Percentiles rank a stretch among this genome's conserved stretches.
Conservation (phyloP, 192 early-diverging fungal species). For the Rhizophagus sp. region DNA sequence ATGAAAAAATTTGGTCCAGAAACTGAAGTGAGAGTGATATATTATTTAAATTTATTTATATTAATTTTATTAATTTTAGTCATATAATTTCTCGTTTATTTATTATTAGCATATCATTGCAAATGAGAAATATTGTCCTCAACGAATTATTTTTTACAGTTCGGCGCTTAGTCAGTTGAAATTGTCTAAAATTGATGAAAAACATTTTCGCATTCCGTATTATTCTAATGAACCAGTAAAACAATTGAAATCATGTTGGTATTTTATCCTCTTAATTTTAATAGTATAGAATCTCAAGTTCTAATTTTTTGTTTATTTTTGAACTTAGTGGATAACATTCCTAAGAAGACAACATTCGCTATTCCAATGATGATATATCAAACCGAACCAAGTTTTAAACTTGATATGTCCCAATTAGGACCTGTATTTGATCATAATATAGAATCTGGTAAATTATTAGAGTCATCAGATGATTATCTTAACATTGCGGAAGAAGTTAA, state of each 20-base stretch:
- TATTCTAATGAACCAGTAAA: constrained; percentile 49
- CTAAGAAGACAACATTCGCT: constrained; percentile 29
- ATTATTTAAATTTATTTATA: neutral
- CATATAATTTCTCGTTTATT: neutral
- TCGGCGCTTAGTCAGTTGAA: constrained; percentile 65
- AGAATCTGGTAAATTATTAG: constrained; percentile 24
- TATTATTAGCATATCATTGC: constrained; percentile 68
- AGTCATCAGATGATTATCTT: constrained; percentile 41
- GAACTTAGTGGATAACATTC: neutral
- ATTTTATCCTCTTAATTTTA: neutral
- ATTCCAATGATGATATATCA: constrained; percentile 54
- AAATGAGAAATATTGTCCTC: constrained; percentile 60
- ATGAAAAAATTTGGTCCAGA: constrained; percentile 67
- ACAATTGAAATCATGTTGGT: constrained; percentile 32
- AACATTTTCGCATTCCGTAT: constrained; percentile 73
- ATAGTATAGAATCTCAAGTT: neutral
- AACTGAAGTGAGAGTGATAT: constrained; percentile 49
- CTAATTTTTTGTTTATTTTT: neutral
- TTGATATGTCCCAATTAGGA: constrained; percentile 45
- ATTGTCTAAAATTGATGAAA: constrained; percentile 63
- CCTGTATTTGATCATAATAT: constrained; percentile 32
- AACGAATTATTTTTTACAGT: constrained; percentile 65
- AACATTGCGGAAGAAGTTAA: constrained; percentile 34
- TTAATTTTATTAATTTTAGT: neutral
- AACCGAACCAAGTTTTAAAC: constrained; percentile 62